Conservation (phyloP, 2,329 filamentous ascomycete species). For the Paecilomyces fulvus region DNA sequence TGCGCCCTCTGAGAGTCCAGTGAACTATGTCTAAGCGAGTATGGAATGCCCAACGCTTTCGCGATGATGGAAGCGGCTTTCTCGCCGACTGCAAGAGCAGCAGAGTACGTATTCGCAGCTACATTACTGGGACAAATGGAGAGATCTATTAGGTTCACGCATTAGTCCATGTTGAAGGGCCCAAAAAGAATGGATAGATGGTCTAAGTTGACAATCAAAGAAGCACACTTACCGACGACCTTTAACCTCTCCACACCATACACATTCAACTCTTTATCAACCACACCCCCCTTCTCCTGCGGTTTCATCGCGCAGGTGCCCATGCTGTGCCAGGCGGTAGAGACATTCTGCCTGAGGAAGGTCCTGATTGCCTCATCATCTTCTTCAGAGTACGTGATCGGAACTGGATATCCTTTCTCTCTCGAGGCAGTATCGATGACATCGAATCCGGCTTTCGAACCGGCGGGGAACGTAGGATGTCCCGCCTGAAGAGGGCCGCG, state of each 20-base stretch:
- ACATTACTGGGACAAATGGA: constrained; percentile 28
- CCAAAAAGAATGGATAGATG: background rate
- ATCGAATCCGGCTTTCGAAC: constrained; percentile 37
- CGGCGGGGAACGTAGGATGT: constrained; percentile 31
- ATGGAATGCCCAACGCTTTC: constrained; percentile 16
- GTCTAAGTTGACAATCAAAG: background rate
- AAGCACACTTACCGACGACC: constrained; percentile 3
- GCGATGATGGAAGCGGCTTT: constrained; percentile 26
- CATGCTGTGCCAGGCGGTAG: constrained; percentile 38
- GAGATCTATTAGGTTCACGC: constrained; percentile 13
- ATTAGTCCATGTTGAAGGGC: background rate
- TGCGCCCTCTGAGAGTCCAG: background rate
- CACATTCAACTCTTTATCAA: constrained; percentile 9
- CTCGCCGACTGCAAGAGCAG: constrained; percentile 42
- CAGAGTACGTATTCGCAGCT: constrained; percentile 37
- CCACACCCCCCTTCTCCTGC: constrained; percentile 6
- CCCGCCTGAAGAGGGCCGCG: constrained; percentile 30
- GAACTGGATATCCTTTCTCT: constrained; percentile 17
- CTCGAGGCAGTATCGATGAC: constrained; percentile 12
- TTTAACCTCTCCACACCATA: constrained; percentile 3
- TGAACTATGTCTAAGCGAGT: constrained; percentile 1
- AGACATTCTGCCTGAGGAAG: constrained; percentile 30
- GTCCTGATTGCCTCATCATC: constrained; percentile 43
- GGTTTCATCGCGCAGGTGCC: constrained; percentile 16
- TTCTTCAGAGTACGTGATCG: constrained; percentile 42